Percentiles rank a stretch among this genome's conserved stretches.
phyloP scores from a whole-genome alignment of 768 basidiomycete genomes.

The Tubosaeta sp. region DNA sequence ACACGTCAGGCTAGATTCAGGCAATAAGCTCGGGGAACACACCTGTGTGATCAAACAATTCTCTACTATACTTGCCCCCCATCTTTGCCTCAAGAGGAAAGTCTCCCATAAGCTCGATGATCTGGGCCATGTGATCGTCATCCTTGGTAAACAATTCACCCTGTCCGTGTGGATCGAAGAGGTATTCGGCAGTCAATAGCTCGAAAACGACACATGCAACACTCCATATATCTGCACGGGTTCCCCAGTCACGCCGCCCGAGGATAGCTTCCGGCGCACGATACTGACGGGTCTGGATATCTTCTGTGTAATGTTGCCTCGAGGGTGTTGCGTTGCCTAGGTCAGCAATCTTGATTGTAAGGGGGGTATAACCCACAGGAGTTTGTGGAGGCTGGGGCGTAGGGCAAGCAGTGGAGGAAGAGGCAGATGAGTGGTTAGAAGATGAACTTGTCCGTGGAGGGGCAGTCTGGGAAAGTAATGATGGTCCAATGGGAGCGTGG shows the following conservation, averaged over 20 bases:
- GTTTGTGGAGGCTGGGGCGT: slow-evolving; percentile 23
- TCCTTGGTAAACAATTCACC: slow-evolving; percentile 83
- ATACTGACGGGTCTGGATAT: slow-evolving; percentile 96
- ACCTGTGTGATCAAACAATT: slow-evolving; percentile 78
- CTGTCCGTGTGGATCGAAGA: slow-evolving; percentile 87
- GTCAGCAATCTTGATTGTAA: slow-evolving; percentile 91
- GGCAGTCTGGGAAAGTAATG: slow-evolving; percentile 64
- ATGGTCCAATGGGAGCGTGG: slow-evolving; percentile 38
- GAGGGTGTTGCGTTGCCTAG: slow-evolving; percentile 92
- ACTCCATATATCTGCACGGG: slow-evolving; percentile 86
- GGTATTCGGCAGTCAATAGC: slow-evolving; percentile 84
- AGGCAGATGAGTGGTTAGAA: slow-evolving; percentile 20
- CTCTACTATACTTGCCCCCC: slow-evolving; percentile 79
- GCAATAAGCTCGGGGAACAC: slow-evolving; percentile 18
- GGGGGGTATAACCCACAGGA: slow-evolving; percentile 35
- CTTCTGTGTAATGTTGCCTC: slow-evolving; percentile 88
- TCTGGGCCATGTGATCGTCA: slow-evolving; percentile 95
- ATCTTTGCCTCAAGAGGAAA: slow-evolving; percentile 68
- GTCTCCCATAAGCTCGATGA: slow-evolving; percentile 87
- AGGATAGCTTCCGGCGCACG: slow-evolving; percentile 92
- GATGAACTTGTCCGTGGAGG: slow-evolving; percentile 30
- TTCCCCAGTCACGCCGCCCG: slow-evolving; percentile 82
- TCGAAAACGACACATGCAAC: slow-evolving; percentile 91
- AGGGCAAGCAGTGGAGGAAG: slow-evolving; percentile 18
- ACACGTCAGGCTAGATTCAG: slow-evolving; percentile 2